Conservation (phyloP, 331 rosid genomes). For the Cucumis variabilis region DNA sequence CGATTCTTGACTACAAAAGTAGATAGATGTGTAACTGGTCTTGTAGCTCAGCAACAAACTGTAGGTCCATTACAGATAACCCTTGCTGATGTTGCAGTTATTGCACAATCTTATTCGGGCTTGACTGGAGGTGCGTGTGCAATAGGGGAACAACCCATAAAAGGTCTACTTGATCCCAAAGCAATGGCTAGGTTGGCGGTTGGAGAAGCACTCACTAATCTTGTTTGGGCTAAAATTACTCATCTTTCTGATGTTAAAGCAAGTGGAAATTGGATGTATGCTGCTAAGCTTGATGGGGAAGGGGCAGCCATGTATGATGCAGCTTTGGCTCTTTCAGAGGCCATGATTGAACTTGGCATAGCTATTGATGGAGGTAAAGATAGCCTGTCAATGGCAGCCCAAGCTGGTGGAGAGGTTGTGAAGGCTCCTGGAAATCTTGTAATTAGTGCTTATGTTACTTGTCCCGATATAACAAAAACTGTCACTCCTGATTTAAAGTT, state of each 20-base stretch:
- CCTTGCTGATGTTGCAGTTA: constrained; percentile 87
- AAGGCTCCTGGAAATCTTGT: constrained; percentile 94
- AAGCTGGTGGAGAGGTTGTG: constrained; percentile 70
- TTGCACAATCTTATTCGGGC: constrained; percentile 71
- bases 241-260: constrained; percentile 91
- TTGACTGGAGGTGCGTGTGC: constrained; percentile 94
- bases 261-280: constrained; percentile 98
- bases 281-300: constrained; percentile 94
- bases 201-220: constrained; percentile 96
- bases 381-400: constrained; percentile 95
- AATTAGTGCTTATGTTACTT: constrained; percentile 81
- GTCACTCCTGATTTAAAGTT: constrained; percentile 84
- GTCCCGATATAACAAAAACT: constrained; percentile 83
- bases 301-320: constrained; percentile 96
- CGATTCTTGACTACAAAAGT: constrained; percentile 87
- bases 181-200: constrained; percentile 96
- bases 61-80: constrained; percentile 90
- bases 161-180: constrained; percentile 85
- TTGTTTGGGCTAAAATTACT: constrained; percentile 91
- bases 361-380: constrained; percentile 96
- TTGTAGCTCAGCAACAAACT: constrained; percentile 92
- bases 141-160: constrained; percentile 91
- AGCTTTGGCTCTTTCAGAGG: constrained; percentile 70
- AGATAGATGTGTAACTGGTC: constrained; percentile 92
- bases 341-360: constrained; percentile 85